Evolutionary conservation across 164 flowering plant genomes (phyloP), one percentile per base, ranked within the genome.

Genomic region (Macadamia tetraphylla): DNA sequence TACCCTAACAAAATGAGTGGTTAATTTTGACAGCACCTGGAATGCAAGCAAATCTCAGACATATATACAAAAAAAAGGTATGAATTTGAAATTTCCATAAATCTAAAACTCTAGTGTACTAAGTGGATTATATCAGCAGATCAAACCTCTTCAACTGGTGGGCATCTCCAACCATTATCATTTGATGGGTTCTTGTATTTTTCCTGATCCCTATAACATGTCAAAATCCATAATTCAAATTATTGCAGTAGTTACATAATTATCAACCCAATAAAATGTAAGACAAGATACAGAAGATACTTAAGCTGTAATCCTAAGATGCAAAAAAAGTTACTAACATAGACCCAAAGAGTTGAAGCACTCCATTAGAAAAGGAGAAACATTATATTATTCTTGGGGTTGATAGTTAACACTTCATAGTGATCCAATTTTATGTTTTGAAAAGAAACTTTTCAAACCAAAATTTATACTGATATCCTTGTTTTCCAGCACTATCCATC

Each of bases 141-240:
- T 48, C 70, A 49, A 68, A 94, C 98, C 96, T 94, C 95, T 71
- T 94, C 97, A 69, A 91, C 82, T 56, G 92, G 96, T 35, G 97
- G 97, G 3, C 89, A 81, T 73, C 67, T 86, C 98, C 98, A 91
- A 66, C 76, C 68, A 68, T 43, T 67, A 79, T 43, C 44, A 63
- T 79, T 82, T 66, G 75, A 71, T 44, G 84, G 89, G 52, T 83
- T 80, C 79, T 90, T 94, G 85, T 86, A 94, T 29, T 83, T 85
- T 35, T 66, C 87, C 68, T 87, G 91, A 75, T 92, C 97, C 82
- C 98, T 93, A 67, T 59, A 9, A 61, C 66, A 62, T 49, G 17
- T 31, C 67, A 60, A 73, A 76, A 64, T 32, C 49, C 23, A 66
- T 31, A 23, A 32, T 43, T 62, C 48, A 62, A 35, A 56, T n/a